Conservation (phyloP, 73 alveolate genomes). For the Paraurostyla sp. region DNA sequence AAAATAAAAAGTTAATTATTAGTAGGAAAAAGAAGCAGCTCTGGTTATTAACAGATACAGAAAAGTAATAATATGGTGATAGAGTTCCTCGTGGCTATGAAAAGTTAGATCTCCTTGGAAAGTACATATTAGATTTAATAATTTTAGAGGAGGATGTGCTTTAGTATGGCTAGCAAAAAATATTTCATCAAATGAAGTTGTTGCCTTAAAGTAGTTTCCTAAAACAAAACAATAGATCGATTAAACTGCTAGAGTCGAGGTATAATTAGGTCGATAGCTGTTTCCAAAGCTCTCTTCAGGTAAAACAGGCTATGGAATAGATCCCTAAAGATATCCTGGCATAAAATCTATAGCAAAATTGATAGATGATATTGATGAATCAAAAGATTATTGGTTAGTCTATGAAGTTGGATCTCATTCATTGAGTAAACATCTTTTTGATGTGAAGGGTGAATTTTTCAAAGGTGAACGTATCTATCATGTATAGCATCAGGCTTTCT, state of each 20-base stretch:
- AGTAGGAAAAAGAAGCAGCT: conserved; percentile 25
- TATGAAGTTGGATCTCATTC: conserved; percentile 78
- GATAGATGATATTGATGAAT: conserved; percentile 69
- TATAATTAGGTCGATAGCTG: conserved; percentile 6
- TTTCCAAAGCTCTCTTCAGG: conserved; percentile 10
- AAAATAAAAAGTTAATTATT: background rate
- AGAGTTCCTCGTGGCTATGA: conserved; percentile 73
- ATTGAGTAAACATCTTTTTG: conserved; percentile 75
- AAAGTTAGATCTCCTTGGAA: conserved; percentile 76
- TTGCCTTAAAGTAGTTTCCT: conserved; percentile 76
- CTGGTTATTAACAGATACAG: conserved; percentile 22
- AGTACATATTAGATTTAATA: conserved; percentile 33
- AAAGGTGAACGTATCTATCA: conserved; percentile 73
- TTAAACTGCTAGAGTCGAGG: conserved; percentile 58
- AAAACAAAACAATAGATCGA: conserved; percentile 42
- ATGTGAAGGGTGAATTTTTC: conserved; percentile 80
- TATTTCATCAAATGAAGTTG: conserved; percentile 42
- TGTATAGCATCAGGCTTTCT: conserved; percentile 67
- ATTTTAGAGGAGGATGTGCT: conserved; percentile 86
- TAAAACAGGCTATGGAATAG: conserved; percentile 42
- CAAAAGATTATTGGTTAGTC: conserved; percentile 71
- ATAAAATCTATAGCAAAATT: conserved; percentile 62
- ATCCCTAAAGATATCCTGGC: conserved; percentile 58
- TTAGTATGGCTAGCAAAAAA: conserved; percentile 81
- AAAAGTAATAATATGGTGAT: conserved; percentile 69